Evolutionary conservation across 176 grass and related monocot species (phyloP).

Genomic region (Saccharum spontaneum): DNA sequence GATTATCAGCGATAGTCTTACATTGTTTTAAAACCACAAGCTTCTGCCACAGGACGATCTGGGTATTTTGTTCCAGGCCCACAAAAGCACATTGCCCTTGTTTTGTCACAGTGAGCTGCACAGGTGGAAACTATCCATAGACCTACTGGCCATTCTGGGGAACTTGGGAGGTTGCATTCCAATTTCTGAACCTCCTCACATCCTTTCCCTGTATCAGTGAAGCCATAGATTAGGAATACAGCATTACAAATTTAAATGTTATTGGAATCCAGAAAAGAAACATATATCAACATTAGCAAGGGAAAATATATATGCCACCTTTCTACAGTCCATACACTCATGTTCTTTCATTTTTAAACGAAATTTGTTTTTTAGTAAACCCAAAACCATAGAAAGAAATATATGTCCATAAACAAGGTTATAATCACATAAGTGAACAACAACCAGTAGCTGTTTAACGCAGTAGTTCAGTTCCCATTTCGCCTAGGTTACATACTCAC

Average conservation of each 20-base stretch:
- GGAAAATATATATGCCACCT: background rate
- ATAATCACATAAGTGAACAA: background rate
- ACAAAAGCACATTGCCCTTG: constrained; percentile 95
- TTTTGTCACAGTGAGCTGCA: constrained; percentile 79
- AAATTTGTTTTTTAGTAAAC: background rate
- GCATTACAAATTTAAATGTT: constrained; percentile 5
- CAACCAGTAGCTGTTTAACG: background rate
- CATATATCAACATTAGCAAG: constrained; percentile 4
- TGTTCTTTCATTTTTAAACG: constrained; percentile 11
- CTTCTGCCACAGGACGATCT: constrained; percentile 80
- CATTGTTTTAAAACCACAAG: constrained; percentile 93
- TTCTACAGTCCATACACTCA: background rate
- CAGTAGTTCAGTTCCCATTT: constrained; percentile 22
- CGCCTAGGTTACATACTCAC: background rate
- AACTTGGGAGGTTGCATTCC: constrained; percentile 72
- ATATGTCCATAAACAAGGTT: background rate
- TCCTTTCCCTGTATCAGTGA: constrained; percentile 59
- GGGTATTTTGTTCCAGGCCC: constrained; percentile 87
- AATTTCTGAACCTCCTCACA: constrained; percentile 63
- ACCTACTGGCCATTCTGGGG: constrained; percentile 64
- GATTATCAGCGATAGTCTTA: constrained; percentile 24
- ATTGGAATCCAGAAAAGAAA: background rate
- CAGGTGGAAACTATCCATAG: constrained; percentile 85
- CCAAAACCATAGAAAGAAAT: background rate
- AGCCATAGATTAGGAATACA: constrained; percentile 19